A percentile compares a stretch with the other conserved stretches of the same genome.
Evolutionary conservation across 352 stramenopile species (phyloP).

Genomic region (Pythium dissimile): DNA sequence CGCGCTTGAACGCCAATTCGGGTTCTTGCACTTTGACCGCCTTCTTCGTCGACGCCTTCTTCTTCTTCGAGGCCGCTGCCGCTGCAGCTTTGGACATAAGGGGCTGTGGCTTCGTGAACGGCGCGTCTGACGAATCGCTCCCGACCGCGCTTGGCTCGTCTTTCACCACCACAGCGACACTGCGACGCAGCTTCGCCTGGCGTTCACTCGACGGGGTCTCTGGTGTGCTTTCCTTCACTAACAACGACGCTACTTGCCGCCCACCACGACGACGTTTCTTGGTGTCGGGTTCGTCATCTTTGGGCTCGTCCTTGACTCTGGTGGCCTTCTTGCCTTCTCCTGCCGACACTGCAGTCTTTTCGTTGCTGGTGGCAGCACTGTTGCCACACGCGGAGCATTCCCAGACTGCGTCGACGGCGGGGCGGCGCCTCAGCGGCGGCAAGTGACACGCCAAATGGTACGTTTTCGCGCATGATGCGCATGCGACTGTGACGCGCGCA

Average conservation of each 20-base stretch:
- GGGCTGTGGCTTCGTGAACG: too few relatives aligned
- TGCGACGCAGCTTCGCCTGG: too few relatives aligned
- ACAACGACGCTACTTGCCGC: too few relatives aligned
- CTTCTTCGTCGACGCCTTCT: background rate
- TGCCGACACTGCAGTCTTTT: background rate
- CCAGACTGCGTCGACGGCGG: constrained; percentile 35
- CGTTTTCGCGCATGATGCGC: constrained; percentile 29
- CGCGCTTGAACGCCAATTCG: constrained; percentile 13
- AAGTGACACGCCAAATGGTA: constrained; percentile 61
- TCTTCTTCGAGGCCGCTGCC: background rate
- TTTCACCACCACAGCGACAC: too few relatives aligned
- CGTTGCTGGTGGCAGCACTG: background rate
- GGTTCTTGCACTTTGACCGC: constrained; percentile 18
- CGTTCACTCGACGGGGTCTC: too few relatives aligned
- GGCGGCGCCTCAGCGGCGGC: constrained; percentile 47
- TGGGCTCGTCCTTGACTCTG: background rate
- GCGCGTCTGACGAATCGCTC: too few relatives aligned
- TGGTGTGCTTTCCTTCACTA: too few relatives aligned
- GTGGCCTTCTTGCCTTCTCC: background rate
- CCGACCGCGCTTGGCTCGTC: too few relatives aligned
- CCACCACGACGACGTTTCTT: too few relatives aligned
- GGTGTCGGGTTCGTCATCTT: too few relatives aligned
- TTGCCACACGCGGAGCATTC: constrained; percentile 33
- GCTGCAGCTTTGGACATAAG: too few relatives aligned
- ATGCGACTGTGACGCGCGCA: constrained; percentile 44